Conservation (phyloP, 2,329 filamentous ascomycete species). For the Fusarium sp. region DNA sequence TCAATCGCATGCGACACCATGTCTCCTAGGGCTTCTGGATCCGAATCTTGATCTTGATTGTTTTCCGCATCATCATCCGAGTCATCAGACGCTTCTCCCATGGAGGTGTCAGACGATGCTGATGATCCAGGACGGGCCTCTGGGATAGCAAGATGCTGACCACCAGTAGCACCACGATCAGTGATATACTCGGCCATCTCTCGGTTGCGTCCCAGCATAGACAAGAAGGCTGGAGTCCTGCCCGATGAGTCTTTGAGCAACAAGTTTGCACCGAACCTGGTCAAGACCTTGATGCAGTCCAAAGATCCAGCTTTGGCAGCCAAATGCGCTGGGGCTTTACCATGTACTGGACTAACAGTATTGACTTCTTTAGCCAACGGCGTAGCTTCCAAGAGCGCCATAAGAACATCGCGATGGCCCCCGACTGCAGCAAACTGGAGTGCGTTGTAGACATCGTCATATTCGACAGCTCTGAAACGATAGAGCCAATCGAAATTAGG, state of each 20-base stretch:
- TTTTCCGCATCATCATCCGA: not conserved
- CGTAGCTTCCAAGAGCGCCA: conserved; percentile 31
- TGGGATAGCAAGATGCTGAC: conserved; percentile 15
- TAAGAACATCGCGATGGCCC: conserved; percentile 22
- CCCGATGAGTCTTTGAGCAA: conserved; percentile 27
- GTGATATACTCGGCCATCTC: conserved; percentile 34
- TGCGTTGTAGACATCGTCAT: conserved; percentile 30
- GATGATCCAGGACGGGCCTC: not conserved
- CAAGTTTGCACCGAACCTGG: conserved; percentile 22
- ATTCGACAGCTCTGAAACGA: conserved; percentile 4
- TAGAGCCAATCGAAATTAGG: conserved; percentile 31
- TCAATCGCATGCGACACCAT: conserved; percentile 33
- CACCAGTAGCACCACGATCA: conserved; percentile 12
- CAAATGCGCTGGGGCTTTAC: conserved; percentile 35
- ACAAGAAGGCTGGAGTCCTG: conserved; percentile 35
- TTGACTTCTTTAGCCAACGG: conserved; percentile 14
- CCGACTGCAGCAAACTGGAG: conserved; percentile 40
- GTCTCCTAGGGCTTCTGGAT: conserved; percentile 17
- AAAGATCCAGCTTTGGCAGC: conserved; percentile 32
- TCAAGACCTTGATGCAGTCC: conserved; percentile 35
- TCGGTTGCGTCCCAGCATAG: conserved; percentile 13
- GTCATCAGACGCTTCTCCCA: not conserved
- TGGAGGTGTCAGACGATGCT: not conserved
- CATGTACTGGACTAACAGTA: conserved; percentile 15
- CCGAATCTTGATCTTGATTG: not conserved